phyloP scores from a whole-genome alignment of 768 basidiomycete species.

The Phylloporus sp. region DNA sequence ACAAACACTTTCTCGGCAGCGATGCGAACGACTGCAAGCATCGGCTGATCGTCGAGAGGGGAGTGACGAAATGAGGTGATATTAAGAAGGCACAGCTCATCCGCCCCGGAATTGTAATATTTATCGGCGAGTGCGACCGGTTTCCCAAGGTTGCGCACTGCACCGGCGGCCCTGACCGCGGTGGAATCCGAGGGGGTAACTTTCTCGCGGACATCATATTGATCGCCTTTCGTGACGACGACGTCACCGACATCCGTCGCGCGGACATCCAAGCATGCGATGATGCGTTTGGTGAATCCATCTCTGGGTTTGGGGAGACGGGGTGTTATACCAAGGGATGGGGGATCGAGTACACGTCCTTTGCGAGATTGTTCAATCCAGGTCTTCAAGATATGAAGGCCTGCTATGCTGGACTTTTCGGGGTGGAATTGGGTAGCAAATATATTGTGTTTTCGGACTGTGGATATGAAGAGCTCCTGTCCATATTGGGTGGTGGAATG shows the following conservation, averaged over 20 bases:
- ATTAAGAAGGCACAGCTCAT: constrained; percentile 96
- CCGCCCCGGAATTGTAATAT: constrained; percentile 87
- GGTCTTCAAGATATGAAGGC: constrained; percentile 69
- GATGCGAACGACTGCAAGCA: constrained; percentile 91
- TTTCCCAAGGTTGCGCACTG: constrained; percentile 95
- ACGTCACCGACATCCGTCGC: constrained; percentile 95
- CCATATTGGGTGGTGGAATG: constrained; percentile 92
- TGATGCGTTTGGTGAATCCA: constrained; percentile 86
- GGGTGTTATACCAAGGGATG: constrained; percentile 28
- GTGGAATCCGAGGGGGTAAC: constrained; percentile 21
- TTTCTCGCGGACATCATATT: constrained; percentile 96
- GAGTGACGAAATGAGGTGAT: constrained; percentile 99
- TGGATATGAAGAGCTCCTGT: constrained; percentile 84
- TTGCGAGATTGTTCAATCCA: constrained; percentile 68
- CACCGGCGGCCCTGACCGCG: constrained; percentile 53
- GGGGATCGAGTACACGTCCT: constrained; percentile 34
- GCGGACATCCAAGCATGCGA: constrained; percentile 97
- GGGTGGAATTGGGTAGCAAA: constrained; percentile 97
- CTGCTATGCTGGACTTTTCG: constrained; percentile 91
- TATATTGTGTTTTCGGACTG: constrained; percentile 77
- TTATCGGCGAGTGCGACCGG: constrained; percentile 86
- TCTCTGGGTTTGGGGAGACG: constrained; percentile 46
- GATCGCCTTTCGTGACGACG: constrained; percentile 98
- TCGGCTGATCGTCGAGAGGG: constrained; percentile 93
- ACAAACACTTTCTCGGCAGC: constrained; percentile 91